Evolutionary conservation across 2,329 filamentous ascomycete genomes (phyloP).

Genomic region (Teratosphaeria gauchensis): DNA sequence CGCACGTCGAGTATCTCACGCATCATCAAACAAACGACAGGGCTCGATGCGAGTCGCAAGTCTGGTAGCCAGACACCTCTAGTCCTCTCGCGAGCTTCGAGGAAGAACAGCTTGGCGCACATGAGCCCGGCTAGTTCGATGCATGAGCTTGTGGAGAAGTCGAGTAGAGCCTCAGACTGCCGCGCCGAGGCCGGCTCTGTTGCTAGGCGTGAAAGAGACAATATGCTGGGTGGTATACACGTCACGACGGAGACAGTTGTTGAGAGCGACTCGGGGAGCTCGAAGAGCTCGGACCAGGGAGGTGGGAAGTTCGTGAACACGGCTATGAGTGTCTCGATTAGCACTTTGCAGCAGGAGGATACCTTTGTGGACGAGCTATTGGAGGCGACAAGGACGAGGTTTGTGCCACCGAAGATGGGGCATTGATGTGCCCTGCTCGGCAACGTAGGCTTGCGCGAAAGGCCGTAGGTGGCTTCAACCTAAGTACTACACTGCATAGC

Average conservation of each 20-base stretch:
- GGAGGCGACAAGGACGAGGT: conserved; percentile 16
- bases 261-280: conserved; percentile 20
- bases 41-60: neutral
- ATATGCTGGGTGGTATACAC: conserved; percentile 27
- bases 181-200: conserved; percentile 7
- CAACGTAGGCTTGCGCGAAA: neutral
- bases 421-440: neutral
- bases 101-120: conserved; percentile 8
- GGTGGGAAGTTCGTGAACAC: conserved; percentile 8
- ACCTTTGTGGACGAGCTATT: conserved; percentile 32
- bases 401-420: conserved; percentile 11
- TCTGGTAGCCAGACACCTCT: neutral
- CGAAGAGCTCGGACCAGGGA: conserved; percentile 14
- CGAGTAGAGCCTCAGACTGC: conserved; percentile 10
- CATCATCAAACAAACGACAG: neutral
- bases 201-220: conserved; percentile 8
- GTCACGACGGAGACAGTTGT: conserved; percentile 28
- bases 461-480: too few species aligned
- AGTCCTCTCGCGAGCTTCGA: neutral
- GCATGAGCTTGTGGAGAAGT: conserved; percentile 19
- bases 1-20: neutral
- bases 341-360: conserved; percentile 29
- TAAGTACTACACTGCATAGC: neutral
- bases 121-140: conserved; percentile 10
- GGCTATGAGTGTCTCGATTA: conserved; percentile 16